Conservation (phyloP, 176 grass and related monocot genomes). For the Bromus sterilis region DNA sequence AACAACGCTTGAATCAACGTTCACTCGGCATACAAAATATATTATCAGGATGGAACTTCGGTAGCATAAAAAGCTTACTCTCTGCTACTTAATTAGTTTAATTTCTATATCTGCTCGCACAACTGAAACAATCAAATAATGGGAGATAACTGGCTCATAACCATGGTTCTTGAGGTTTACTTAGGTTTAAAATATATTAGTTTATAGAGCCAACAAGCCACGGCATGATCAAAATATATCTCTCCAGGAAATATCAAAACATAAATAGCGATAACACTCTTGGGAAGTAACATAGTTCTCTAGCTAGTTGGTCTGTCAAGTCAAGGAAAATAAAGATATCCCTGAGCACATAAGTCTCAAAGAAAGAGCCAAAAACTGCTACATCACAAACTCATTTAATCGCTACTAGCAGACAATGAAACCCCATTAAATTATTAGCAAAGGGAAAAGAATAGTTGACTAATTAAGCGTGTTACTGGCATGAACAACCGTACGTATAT, state of each 20-base stretch:
- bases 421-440: neutral
- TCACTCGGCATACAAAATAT: neutral
- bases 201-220: neutral
- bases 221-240: neutral
- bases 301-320: conserved; percentile 34
- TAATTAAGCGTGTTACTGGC: neutral
- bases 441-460: neutral
- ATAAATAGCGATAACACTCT: neutral
- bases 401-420: neutral
- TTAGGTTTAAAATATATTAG: neutral
- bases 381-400: conserved; percentile 12
- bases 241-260: neutral
- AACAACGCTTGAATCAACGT: neutral
- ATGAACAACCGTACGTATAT: neutral
- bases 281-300: conserved; percentile 9
- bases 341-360: conserved; percentile 7
- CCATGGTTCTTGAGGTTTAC: neutral
- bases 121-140: neutral
- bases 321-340: conserved; percentile 14
- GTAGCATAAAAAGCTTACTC: neutral
- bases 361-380: conserved; percentile 14
- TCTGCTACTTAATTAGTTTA: neutral
- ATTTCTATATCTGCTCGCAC: neutral
- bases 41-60: neutral
- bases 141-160: neutral